Evolutionary conservation across 345 rosid genomes (phyloP).

Genomic region (Brassica rapa): DNA sequence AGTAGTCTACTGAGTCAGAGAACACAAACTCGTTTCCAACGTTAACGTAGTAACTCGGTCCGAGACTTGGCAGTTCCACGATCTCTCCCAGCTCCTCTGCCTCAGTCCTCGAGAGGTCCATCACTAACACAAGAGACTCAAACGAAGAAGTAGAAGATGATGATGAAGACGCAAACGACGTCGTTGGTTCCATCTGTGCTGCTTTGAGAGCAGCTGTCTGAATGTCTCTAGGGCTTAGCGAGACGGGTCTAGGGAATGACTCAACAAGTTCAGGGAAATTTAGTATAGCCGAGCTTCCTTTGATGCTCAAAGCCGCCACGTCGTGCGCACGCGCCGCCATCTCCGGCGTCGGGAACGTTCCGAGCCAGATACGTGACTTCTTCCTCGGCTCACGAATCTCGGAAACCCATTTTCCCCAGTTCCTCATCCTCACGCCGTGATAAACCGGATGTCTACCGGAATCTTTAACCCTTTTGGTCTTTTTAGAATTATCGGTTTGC

Average conservation of each 20-base stretch:
- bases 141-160: slow-evolving; percentile 29
- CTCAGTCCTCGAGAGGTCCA: slow-evolving; percentile 48
- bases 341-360: slow-evolving; percentile 88
- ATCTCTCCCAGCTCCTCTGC: slow-evolving; percentile 76
- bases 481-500: slow-evolving; percentile 6
- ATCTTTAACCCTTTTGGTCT: slow-evolving; percentile 52
- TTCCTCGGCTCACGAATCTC: slow-evolving; percentile 93
- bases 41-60: slow-evolving; percentile 42
- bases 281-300: slow-evolving; percentile 74
- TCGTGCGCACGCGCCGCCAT: slow-evolving; percentile 99
- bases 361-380: slow-evolving; percentile 93
- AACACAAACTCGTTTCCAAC: slow-evolving; percentile 48
- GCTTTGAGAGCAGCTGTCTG: slow-evolving; percentile 94
- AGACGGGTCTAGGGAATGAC: slow-evolving; percentile 72
- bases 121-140: slow-evolving; percentile 55
- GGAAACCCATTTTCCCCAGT: slow-evolving; percentile 98
- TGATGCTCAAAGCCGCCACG: slow-evolving; percentile 88
- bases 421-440: slow-evolving; percentile 87
- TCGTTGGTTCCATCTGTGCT: slow-evolving; percentile 62
- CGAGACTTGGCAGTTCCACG: slow-evolving; percentile 76
- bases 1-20: slow-evolving; percentile 48
- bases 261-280: slow-evolving; percentile 80
- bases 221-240: slow-evolving; percentile 79
- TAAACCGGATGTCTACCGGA: slow-evolving; percentile 74
- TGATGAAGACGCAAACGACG: slow-evolving; percentile 17